Evolutionary conservation across 2,329 filamentous ascomycete species (phyloP).

Genomic region (Huntiella omanensis): DNA sequence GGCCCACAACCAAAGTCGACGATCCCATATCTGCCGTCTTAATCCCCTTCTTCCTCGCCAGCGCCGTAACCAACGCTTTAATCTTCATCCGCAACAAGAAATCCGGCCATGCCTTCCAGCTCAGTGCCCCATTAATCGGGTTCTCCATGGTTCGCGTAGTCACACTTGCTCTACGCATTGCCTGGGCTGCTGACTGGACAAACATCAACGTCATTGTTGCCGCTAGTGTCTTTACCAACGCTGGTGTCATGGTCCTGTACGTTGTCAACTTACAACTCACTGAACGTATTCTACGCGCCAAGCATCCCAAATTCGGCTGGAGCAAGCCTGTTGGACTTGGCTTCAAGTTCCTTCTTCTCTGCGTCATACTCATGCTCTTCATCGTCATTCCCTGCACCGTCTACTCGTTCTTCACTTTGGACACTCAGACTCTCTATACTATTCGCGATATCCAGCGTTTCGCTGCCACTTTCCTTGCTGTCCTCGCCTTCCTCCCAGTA

Average conservation of each 20-base stretch:
- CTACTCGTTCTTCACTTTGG: conserved; percentile 47
- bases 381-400: conserved; percentile 48
- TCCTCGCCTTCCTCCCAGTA: conserved; percentile 44
- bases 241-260: conserved; percentile 58
- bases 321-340: conserved; percentile 27
- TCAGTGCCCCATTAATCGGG: conserved; percentile 37
- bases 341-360: conserved; percentile 39
- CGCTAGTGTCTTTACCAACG: conserved; percentile 50
- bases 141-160: conserved; percentile 36
- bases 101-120: conserved; percentile 37
- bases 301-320: conserved; percentile 57
- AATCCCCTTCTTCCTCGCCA: conserved; percentile 34
- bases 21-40: conserved; percentile 46
- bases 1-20: conserved; percentile 39
- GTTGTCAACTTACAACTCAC: conserved; percentile 61
- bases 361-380: conserved; percentile 39
- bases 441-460: conserved; percentile 49
- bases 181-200: conserved; percentile 27
- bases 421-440: conserved; percentile 25
- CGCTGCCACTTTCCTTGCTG: conserved; percentile 41
- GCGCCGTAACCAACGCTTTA: conserved; percentile 37
- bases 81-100: conserved; percentile 32
- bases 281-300: conserved; percentile 55
- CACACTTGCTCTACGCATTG: conserved; percentile 33
- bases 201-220: conserved; percentile 31